phyloP scores from a whole-genome alignment of 2,329 filamentous ascomycete genomes.

The Calycina herbarum region DNA sequence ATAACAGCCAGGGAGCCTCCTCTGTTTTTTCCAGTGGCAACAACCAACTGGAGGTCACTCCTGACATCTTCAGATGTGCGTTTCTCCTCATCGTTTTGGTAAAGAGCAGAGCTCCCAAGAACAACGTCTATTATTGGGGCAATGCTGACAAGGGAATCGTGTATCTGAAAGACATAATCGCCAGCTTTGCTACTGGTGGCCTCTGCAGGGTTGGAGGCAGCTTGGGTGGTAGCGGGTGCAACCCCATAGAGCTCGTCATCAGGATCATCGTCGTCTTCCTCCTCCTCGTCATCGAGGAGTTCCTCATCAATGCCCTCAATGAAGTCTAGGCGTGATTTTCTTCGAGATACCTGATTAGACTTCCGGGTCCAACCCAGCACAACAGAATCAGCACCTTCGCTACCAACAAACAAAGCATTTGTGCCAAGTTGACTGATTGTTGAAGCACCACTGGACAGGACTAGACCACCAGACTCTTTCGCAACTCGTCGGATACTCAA shows the following conservation, averaged over 20 bases:
- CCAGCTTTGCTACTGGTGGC: slow-evolving; percentile 51
- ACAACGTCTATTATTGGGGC: slow-evolving; percentile 77
- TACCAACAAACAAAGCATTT: slow-evolving; percentile 78
- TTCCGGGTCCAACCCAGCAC: slow-evolving; percentile 78
- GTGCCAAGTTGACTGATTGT: slow-evolving; percentile 69
- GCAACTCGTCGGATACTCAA: slow-evolving; percentile 70
- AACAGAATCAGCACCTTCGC: slow-evolving; percentile 77
- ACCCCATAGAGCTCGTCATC: slow-evolving; percentile 64
- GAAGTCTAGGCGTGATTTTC: slow-evolving; percentile 58
- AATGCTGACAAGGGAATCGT: slow-evolving; percentile 75
- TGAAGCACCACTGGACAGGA: slow-evolving; percentile 64
- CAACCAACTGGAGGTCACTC: slow-evolving; percentile 60
- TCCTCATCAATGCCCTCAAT: slow-evolving; percentile 58
- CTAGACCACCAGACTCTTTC: slow-evolving; percentile 59
- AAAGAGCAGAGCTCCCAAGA: slow-evolving; percentile 57
- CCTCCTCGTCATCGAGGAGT: slow-evolving; percentile 43
- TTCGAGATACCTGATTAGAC: slow-evolving; percentile 59
- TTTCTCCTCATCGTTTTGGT: slow-evolving; percentile 47
- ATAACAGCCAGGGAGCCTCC: slow-evolving; percentile 73
- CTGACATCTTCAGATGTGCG: slow-evolving; percentile 48
- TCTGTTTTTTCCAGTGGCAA: slow-evolving; percentile 62
- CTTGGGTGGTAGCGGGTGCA: slow-evolving; percentile 45
- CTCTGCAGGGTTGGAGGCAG: slow-evolving; percentile 38
- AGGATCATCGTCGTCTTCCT: slow-evolving; percentile 48
- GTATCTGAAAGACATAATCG: slow-evolving; percentile 71